These are phyloP conservation scores for Ampelomyces quisqualis DNA, from an alignment of 2,329 filamentous ascomycete genomes.

Conservation along the genomic window DNA sequence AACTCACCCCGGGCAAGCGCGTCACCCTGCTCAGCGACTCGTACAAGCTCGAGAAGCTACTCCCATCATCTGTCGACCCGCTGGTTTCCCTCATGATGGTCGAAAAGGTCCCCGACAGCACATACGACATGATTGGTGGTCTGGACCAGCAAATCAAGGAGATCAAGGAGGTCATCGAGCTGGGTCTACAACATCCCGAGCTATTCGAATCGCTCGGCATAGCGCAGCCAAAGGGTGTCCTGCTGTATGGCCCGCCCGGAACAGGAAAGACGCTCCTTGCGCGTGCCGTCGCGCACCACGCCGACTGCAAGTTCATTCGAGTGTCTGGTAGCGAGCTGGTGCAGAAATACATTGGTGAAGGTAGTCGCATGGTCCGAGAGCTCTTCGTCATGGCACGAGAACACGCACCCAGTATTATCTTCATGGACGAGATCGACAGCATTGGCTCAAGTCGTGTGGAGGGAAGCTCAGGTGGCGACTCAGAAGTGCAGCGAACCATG, in stretches of 20 bases:
- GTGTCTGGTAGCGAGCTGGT: constrained; percentile 95
- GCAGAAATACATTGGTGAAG: constrained; percentile 99
- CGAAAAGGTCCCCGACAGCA: constrained; percentile 98
- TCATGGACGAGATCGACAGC: constrained; percentile 99
- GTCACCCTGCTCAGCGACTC: constrained; percentile 95
- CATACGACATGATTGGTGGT: constrained; percentile 99
- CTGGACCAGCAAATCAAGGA: constrained; percentile 99
- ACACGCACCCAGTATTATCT: constrained; percentile 97
- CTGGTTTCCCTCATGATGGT: constrained; percentile 99
- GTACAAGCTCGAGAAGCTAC: constrained; percentile 98
- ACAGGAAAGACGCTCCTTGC: constrained; percentile 96
- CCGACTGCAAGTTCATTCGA: constrained; percentile 98
- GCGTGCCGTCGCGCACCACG: constrained; percentile 94
- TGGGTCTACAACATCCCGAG: constrained; percentile 96
- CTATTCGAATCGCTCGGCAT: constrained; percentile 99
- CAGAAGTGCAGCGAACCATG: constrained; percentile 98
- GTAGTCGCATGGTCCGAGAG: constrained; percentile 96
- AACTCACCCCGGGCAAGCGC: constrained; percentile 96
- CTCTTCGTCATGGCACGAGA: constrained; percentile 99
- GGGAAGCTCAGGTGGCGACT: constrained; percentile 91
- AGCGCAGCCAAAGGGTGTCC: constrained; percentile 94
- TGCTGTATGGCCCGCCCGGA: constrained; percentile 93
- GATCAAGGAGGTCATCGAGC: constrained; percentile 99
- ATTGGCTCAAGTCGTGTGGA: constrained; percentile 97
- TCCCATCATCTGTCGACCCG: constrained; percentile 95